These are phyloP conservation scores for Pyronema domesticum DNA, from an alignment of 495 filamentous ascomycete species.

Conservation along the genomic window DNA sequence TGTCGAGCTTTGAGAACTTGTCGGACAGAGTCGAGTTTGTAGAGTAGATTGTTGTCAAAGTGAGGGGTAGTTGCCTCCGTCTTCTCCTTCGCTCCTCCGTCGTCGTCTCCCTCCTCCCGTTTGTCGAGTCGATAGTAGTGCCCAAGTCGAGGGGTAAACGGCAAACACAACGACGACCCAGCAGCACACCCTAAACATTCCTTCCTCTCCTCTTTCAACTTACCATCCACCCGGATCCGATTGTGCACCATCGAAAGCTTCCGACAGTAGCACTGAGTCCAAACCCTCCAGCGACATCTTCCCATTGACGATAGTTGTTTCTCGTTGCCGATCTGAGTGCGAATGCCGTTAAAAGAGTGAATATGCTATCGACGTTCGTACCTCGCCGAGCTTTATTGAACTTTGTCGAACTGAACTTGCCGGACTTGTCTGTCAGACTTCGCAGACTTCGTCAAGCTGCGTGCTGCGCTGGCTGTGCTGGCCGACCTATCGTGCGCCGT, in stretches of 20 bases:
- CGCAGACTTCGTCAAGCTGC: too few species aligned
- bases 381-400: too few species aligned
- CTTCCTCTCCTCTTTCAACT: slow-evolving; percentile 26
- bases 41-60: neutral
- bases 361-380: too few species aligned
- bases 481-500: too few species aligned
- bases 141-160: neutral
- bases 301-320: slow-evolving; percentile 18
- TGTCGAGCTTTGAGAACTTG: neutral
- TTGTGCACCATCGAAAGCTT: slow-evolving; percentile 65
- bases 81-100: neutral
- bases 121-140: too few species aligned
- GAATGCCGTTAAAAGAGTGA: too few species aligned
- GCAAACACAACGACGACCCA: neutral
- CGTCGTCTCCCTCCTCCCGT: neutral
- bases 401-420: too few species aligned
- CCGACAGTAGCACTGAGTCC: slow-evolving; percentile 60
- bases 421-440: too few species aligned
- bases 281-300: slow-evolving; percentile 94
- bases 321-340: too few species aligned
- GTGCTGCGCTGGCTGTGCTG: too few species aligned
- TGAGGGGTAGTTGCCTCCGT: neutral
- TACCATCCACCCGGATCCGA: slow-evolving; percentile 90
- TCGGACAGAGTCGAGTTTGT: too few species aligned
- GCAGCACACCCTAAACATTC: neutral